Evolutionary conservation across 768 basidiomycete species (phyloP).

Genomic region (Rhodotorula taiwanensis): DNA sequence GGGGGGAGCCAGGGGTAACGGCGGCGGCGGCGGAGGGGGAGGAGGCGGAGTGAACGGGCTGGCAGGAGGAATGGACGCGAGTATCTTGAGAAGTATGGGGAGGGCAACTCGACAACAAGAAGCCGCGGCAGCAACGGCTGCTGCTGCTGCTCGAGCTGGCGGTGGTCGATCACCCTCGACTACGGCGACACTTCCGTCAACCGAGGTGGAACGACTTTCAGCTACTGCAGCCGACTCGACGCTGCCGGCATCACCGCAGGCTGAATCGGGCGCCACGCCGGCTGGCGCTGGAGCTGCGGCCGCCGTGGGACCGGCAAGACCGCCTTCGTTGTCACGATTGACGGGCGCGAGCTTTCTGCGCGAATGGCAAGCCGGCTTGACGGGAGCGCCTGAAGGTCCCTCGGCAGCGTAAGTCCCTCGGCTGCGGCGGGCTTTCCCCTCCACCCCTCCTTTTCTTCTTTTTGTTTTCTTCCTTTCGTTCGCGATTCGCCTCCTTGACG

Average conservation of each 20-base stretch:
- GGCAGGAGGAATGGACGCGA: background rate
- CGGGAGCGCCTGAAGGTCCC: conserved; percentile 7
- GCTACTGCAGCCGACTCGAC: no score
- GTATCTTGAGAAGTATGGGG: background rate
- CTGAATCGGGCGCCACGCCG: background rate
- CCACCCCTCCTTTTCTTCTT: no score
- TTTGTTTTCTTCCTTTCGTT: no score
- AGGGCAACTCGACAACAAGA: background rate
- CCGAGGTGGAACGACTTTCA: no score
- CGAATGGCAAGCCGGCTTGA: conserved; percentile 25
- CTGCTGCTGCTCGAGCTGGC: background rate
- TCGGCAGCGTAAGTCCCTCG: conserved; percentile 6
- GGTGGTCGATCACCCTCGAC: background rate
- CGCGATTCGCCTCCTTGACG: background rate
- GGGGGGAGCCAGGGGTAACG: no score
- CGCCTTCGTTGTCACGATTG: background rate
- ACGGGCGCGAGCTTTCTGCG: conserved; percentile 19
- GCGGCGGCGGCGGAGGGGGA: no score
- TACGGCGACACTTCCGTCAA: background rate
- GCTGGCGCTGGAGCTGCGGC: background rate
- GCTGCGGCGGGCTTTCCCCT: no score
- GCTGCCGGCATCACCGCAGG: no score
- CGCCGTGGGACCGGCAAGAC: background rate
- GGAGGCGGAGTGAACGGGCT: background rate
- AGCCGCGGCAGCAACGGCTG: background rate